Conservation (phyloP, 2,329 filamentous ascomycete species). For the Whalleya microplaca region DNA sequence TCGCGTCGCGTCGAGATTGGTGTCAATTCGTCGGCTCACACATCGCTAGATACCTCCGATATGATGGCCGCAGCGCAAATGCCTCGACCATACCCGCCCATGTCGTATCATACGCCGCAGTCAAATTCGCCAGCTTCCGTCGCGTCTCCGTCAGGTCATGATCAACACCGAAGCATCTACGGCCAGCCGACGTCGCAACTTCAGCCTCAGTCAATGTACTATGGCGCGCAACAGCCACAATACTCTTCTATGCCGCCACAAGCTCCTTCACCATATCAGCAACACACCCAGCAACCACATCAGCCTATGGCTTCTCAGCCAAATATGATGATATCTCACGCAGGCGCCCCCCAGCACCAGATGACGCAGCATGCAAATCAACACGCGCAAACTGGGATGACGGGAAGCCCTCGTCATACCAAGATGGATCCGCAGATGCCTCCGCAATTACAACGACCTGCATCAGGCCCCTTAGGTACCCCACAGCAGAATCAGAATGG, state of each 20-base stretch:
- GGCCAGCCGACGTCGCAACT: slow-evolving; percentile 78
- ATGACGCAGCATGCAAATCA: slow-evolving; percentile 64
- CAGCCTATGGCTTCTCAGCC: slow-evolving; percentile 67
- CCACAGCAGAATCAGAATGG: slow-evolving; percentile 51
- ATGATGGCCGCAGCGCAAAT: slow-evolving; percentile 69
- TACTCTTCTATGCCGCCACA: slow-evolving; percentile 71
- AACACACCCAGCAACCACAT: slow-evolving; percentile 59
- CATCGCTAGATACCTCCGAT: slow-evolving; percentile 57
- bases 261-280: slow-evolving; percentile 63
- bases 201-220: slow-evolving; percentile 82
- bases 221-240: slow-evolving; percentile 59
- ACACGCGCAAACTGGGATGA: slow-evolving; percentile 59
- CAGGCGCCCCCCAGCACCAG: slow-evolving; percentile 57
- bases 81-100: slow-evolving; percentile 86
- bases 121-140: slow-evolving; percentile 94
- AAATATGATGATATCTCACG: slow-evolving; percentile 69
- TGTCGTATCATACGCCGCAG: slow-evolving; percentile 90
- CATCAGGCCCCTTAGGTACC: slow-evolving; percentile 52
- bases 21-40: slow-evolving; percentile 25
- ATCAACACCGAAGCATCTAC: slow-evolving; percentile 88
- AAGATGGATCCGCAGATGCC: slow-evolving; percentile 67
- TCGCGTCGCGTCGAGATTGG: slow-evolving; percentile 21
- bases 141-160: slow-evolving; percentile 84
- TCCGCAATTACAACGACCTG: slow-evolving; percentile 63
- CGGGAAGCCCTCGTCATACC: slow-evolving; percentile 62